Base-by-base conservation (phyloP, 306 rosid genomes). In the Mimosa pudica region DNA sequence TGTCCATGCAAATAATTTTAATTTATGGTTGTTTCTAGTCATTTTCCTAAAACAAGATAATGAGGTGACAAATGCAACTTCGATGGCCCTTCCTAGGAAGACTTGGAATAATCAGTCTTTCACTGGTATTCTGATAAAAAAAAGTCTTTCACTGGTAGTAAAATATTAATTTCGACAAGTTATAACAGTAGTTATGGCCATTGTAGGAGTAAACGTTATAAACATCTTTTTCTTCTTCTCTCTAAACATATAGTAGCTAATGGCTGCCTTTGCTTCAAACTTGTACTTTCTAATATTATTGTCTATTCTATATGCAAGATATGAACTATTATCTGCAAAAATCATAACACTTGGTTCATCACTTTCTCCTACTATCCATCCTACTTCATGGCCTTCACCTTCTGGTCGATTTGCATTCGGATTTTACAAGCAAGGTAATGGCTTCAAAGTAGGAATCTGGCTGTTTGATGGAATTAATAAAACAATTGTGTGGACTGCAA, bases 361-460 rank as follows among this genome's bases (percentile, higher is more conserved):
- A 3, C 57, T 51, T 51, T 14, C 57, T n/a, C 57, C 57, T 6
- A 51, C 55, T 51, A 14, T 51, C 4, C 57, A 5, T 51, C 57
- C 57, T n/a, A 51, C 57, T 51, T 51, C 57, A 12, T 14, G 83
- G 89, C 16, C 0, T 52, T 83, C 89, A 42, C 64, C 30, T 77
- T 80, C 83, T 18, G 77, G 83, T 44, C 42, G 8, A 38, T 86
- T 80, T 80, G 83, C 85, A 61, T 86, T 80, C 80, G 89, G 89
- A 58, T 86, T 83, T 69, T 86, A 80, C 58, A 10, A 11, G 47
- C 78, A 69, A 51, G 68, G 14, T 18, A 11, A 30, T 48, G 79
- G 51, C 61, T 54, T 54, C 61, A 54, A 54, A 54, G 24, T 54
- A 16, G 61, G 61, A 17, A 54, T 54, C n/a, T 54, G 61, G 61